These are phyloP conservation scores for Musa beccarii DNA, from an alignment of 176 grass and related monocot species.

Conservation along the genomic window DNA sequence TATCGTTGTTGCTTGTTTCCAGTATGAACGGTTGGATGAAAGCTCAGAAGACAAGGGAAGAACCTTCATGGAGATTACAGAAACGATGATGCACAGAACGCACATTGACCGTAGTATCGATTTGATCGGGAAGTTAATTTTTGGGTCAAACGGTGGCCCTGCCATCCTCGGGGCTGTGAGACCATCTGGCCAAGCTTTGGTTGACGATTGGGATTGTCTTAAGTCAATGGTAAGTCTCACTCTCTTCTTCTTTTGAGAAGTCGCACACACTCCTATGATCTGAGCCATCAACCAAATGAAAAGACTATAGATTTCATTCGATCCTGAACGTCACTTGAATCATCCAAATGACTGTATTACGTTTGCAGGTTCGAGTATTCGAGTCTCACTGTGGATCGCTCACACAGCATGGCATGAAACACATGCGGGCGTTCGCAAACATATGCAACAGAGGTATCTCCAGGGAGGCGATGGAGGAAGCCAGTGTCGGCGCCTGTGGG, in stretches of 20 bases:
- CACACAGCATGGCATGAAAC: slow-evolving; percentile 85
- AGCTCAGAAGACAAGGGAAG: slow-evolving; percentile 39
- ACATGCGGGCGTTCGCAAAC: slow-evolving; percentile 79
- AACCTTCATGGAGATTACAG: slow-evolving; percentile 45
- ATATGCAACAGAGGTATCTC: slow-evolving; percentile 62
- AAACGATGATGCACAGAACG: slow-evolving; percentile 55
- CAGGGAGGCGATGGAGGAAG: slow-evolving; percentile 38
- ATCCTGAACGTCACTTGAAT: no score
- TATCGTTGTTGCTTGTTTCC: slow-evolving; percentile 8
- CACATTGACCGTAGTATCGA: slow-evolving; percentile 68
- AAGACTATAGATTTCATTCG: slow-evolving; percentile 28
- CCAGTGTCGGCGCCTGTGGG: slow-evolving; percentile 36
- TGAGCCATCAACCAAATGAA: slow-evolving; percentile 44
- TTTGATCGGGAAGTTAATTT: slow-evolving; percentile 59
- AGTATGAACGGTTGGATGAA: slow-evolving; percentile 60
- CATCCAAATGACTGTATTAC: slow-evolving; percentile 7
- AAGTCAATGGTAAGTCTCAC: slow-evolving; percentile 53
- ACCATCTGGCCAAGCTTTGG: slow-evolving; percentile 42
- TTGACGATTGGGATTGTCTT: slow-evolving; percentile 83
- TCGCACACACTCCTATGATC: no score
- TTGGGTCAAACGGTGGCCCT: slow-evolving; percentile 46
- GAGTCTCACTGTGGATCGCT: slow-evolving; percentile 67
- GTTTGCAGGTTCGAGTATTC: slow-evolving; percentile 52
- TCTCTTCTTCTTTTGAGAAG: background rate
- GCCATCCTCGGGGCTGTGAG: slow-evolving; percentile 41